These are phyloP conservation scores for Ceratocystis diversiconidia DNA, from an alignment of 2,329 filamentous ascomycete genomes.

Conservation along the genomic window DNA sequence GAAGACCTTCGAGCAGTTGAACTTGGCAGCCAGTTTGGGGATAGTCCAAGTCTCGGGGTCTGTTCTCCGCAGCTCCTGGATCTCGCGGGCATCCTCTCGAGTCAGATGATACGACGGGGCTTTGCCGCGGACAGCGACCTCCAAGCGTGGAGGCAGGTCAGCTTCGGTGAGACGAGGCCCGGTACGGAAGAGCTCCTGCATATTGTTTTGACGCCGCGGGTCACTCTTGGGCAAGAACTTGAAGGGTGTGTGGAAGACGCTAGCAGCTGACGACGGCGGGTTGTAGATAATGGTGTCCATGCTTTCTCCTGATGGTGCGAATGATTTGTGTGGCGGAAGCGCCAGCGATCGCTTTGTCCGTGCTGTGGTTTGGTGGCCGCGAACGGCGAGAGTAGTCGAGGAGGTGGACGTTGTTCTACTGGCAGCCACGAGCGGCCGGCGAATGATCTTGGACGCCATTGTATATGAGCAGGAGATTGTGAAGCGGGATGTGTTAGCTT, in stretches of 20 bases:
- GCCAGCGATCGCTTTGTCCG: conserved; percentile 45
- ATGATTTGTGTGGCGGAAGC: conserved; percentile 46
- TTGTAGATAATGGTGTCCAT: conserved; percentile 39
- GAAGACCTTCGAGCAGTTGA: conserved; percentile 41
- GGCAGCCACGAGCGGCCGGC: conserved; percentile 27
- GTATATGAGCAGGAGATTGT: neutral
- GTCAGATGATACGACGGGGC: conserved; percentile 37
- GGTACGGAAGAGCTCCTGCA: conserved; percentile 31
- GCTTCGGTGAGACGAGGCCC: conserved; percentile 18
- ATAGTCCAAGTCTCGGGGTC: conserved; percentile 45
- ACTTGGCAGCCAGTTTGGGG: conserved; percentile 37
- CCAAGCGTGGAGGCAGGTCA: conserved; percentile 18
- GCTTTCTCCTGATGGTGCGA: conserved; percentile 30
- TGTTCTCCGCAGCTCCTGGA: conserved; percentile 37
- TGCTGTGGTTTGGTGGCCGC: conserved; percentile 37
- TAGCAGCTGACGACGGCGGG: conserved; percentile 39
- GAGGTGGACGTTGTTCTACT: conserved; percentile 21
- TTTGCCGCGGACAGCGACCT: conserved; percentile 22
- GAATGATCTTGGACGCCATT: conserved; percentile 28
- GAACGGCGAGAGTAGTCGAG: conserved; percentile 23
- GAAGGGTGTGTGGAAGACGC: conserved; percentile 51
- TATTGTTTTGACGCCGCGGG: conserved; percentile 37
- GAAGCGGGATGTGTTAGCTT: neutral
- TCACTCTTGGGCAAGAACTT: conserved; percentile 48
- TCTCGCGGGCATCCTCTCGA: conserved; percentile 43